phyloP scores from a whole-genome alignment of 192 early-diverging fungal species.

The Entophlyctis luteolus region DNA sequence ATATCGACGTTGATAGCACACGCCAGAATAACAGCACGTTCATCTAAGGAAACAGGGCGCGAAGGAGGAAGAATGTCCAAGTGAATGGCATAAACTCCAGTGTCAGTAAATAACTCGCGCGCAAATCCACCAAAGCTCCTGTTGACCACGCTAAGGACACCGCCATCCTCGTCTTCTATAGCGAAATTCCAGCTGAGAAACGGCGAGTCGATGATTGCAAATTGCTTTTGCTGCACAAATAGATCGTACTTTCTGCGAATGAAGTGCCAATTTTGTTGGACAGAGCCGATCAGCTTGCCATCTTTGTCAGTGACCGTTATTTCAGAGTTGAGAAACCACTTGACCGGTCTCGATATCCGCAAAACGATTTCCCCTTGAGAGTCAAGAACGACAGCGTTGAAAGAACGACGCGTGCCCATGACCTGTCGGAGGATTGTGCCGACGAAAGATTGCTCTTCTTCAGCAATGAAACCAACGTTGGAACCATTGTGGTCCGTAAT shows the following conservation, averaged over 20 bases:
- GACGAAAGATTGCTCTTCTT: conserved; percentile 62
- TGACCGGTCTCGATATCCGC: conserved; percentile 57
- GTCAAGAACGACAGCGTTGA: conserved; percentile 74
- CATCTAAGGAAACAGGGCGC: conserved; percentile 53
- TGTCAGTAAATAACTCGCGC: conserved; percentile 77
- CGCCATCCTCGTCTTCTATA: conserved; percentile 53
- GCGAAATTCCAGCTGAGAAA: conserved; percentile 81
- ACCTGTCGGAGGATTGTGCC: conserved; percentile 67
- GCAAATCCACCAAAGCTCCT: conserved; percentile 73
- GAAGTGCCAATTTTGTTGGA: conserved; percentile 82
- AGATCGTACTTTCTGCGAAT: conserved; percentile 79
- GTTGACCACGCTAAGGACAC: conserved; percentile 58
- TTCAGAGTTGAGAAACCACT: conserved; percentile 68
- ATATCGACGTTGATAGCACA: conserved; percentile 83
- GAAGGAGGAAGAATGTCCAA: conserved; percentile 55
- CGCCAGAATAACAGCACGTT: conserved; percentile 75
- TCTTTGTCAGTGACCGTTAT: conserved; percentile 64
- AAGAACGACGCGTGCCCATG: conserved; percentile 66
- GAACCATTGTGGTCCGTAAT: conserved; percentile 56
- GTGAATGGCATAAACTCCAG: conserved; percentile 75
- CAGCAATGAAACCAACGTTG: conserved; percentile 77
- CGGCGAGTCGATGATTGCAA: conserved; percentile 43
- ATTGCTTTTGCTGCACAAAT: conserved; percentile 59
- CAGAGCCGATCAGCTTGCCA: conserved; percentile 69
- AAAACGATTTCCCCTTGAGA: conserved; percentile 65